Evolutionary conservation across 202 grass and related monocot genomes (phyloP).

Genomic region (Panicum virgatum): DNA sequence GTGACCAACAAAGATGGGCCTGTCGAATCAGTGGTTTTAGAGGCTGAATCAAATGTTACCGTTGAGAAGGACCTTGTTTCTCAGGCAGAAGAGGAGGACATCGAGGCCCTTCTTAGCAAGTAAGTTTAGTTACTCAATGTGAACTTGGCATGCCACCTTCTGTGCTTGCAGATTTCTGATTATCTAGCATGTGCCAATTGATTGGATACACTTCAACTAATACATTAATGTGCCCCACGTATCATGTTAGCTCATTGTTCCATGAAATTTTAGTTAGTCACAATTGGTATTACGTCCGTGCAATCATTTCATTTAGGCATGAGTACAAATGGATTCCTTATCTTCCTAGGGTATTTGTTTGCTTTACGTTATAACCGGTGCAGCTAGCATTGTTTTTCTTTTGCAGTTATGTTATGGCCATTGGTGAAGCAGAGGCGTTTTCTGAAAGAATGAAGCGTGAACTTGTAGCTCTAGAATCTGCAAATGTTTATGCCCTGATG

Average conservation of each 20-base stretch:
- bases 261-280: not conserved
- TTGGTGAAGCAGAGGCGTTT: constrained; percentile 96
- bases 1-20: constrained; percentile 51
- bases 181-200: not conserved
- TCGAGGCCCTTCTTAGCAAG: constrained; percentile 81
- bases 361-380: not conserved
- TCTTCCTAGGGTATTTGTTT: not conserved
- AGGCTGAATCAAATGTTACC: constrained; percentile 54
- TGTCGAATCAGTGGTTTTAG: constrained; percentile 42
- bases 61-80: constrained; percentile 83
- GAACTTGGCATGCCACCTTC: constrained; percentile 28
- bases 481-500: constrained; percentile 95
- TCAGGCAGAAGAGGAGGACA: constrained; percentile 91
- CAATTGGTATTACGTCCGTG: not conserved
- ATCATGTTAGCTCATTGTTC: not conserved
- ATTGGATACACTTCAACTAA: not conserved
- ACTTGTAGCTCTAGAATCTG: constrained; percentile 87
- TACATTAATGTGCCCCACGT: not conserved
- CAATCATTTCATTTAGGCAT: not conserved
- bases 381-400: not conserved
- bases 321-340: not conserved
- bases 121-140: constrained; percentile 49
- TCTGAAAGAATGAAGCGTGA: constrained; percentile 94
- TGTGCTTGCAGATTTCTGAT: not conserved
- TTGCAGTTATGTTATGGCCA: constrained; percentile 84